A percentile compares a stretch with the other conserved stretches of the same genome.
Evolutionary conservation across 495 filamentous ascomycete species (phyloP).

Genomic region (Tricharina praecox): DNA sequence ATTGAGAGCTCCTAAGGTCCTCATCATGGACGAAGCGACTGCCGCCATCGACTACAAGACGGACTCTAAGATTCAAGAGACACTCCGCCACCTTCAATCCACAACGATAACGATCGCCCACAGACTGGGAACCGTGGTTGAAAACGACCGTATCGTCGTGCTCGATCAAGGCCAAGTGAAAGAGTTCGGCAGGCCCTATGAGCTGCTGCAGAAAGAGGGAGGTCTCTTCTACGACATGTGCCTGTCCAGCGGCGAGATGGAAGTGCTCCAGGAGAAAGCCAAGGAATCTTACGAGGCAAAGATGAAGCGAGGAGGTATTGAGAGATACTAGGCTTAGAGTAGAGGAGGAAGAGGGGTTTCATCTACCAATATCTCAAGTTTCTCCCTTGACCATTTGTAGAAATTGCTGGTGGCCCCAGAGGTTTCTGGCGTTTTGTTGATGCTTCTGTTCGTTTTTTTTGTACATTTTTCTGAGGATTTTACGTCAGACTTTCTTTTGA

Average conservation of each 20-base stretch:
- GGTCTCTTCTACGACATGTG: slow-evolving; percentile 83
- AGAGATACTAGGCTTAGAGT: neutral
- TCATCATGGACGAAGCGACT: slow-evolving; percentile 98
- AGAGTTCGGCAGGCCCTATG: slow-evolving; percentile 77
- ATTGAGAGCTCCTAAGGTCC: slow-evolving; percentile 74
- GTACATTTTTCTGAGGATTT: no score
- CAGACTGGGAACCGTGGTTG: slow-evolving; percentile 84
- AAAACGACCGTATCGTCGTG: slow-evolving; percentile 97
- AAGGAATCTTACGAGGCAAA: slow-evolving; percentile 44
- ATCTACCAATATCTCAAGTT: no score
- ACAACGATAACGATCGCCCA: slow-evolving; percentile 99
- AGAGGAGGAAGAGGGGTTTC: neutral
- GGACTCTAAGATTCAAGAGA: slow-evolving; percentile 89
- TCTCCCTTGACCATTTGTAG: no score
- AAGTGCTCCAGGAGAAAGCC: slow-evolving; percentile 50
- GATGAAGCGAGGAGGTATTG: neutral
- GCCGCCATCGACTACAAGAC: slow-evolving; percentile 96
- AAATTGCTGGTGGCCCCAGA: no score
- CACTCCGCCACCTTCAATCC: slow-evolving; percentile 73
- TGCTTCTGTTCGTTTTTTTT: no score
- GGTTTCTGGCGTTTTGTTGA: no score
- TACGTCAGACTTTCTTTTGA: no score
- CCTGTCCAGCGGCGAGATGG: slow-evolving; percentile 81
- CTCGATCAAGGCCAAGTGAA: slow-evolving; percentile 76
- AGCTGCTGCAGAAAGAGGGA: slow-evolving; percentile 48